These are phyloP conservation scores for Ascosphaera aggregata DNA, from an alignment of 2,329 filamentous ascomycete species.

Conservation along the genomic window DNA sequence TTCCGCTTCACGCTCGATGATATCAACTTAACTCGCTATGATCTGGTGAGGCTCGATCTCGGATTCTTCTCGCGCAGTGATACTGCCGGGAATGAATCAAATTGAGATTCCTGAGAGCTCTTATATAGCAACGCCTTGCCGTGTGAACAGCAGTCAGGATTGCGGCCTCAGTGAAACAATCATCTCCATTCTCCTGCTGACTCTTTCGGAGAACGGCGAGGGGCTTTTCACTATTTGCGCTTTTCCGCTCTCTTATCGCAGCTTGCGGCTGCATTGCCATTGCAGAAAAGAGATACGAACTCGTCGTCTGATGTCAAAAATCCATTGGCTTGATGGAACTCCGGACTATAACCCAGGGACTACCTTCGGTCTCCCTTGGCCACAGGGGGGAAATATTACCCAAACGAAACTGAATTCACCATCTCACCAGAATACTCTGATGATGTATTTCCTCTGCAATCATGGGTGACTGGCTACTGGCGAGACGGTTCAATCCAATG, in stretches of 20 bases:
- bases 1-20: not conserved
- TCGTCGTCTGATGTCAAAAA: not conserved
- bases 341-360: constrained; percentile 15
- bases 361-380: constrained; percentile 23
- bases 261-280: constrained; percentile 4
- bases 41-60: not conserved
- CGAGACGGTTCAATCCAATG: constrained; percentile 37
- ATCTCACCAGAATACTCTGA: constrained; percentile 8
- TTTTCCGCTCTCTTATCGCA: constrained; percentile 1
- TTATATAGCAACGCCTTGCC: no score
- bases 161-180: not conserved
- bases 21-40: not conserved
- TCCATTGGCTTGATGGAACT: constrained; percentile 19
- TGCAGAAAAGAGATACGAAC: not conserved
- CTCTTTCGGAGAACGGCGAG: not conserved
- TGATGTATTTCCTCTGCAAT: constrained; percentile 19
- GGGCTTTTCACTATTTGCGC: not conserved
- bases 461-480: constrained; percentile 37
- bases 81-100: no score
- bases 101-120: no score
- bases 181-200: not conserved
- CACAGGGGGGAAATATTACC: constrained; percentile 17
- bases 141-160: no score
- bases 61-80: not conserved
- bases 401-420: constrained; percentile 17